Conservation (phyloP, 192 early-diverging fungal genomes). For the Coemansia sp. region DNA sequence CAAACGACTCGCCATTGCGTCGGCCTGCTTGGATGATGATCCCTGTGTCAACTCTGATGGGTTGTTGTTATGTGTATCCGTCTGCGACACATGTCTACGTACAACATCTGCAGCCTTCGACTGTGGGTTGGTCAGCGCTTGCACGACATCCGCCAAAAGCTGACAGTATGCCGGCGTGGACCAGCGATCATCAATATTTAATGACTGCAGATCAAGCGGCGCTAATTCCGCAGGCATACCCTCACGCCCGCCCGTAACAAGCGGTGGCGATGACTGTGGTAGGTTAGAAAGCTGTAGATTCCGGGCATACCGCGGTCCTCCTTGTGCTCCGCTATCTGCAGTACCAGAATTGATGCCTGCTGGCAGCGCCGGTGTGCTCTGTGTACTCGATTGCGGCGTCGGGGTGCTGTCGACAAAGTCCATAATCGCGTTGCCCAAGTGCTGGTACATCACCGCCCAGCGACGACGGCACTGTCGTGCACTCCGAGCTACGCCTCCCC, state of each 20-base stretch:
- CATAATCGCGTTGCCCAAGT: conserved; percentile 45
- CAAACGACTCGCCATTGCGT: too few relatives aligned
- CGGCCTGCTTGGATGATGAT: too few relatives aligned
- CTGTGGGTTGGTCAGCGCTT: conserved; percentile 36
- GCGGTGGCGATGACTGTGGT: conserved; percentile 46
- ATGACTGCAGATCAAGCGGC: conserved; percentile 7
- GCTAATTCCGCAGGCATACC: too few relatives aligned
- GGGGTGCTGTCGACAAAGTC: conserved; percentile 48
- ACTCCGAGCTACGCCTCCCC: conserved; percentile 21
- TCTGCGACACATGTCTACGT: conserved; percentile 13
- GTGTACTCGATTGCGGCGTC: conserved; percentile 44
- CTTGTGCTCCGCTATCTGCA: neutral
- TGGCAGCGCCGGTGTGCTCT: conserved; percentile 21
- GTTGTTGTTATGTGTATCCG: too few relatives aligned
- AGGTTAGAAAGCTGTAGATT: conserved; percentile 32
- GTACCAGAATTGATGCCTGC: neutral
- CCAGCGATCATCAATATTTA: conserved; percentile 28
- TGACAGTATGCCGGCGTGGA: conserved; percentile 41
- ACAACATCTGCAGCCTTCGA: conserved; percentile 44
- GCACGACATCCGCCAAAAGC: conserved; percentile 48
- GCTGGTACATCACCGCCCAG: conserved; percentile 44
- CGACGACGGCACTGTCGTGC: conserved; percentile 45
- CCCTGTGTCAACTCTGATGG: too few relatives aligned
- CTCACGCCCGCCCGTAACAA: conserved; percentile 3
- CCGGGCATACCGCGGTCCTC: conserved; percentile 15